Conservation (phyloP, 176 grass and related monocot genomes). For the Triticum aestivum region IWGSC_CS_RefSeq_v2.1 NC_057808.1:381461793-381462292, state of each 20-base stretch:
- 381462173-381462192: neutral
- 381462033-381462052: neutral
- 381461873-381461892: neutral
- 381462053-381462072: neutral
- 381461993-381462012: neutral
- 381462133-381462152: neutral
- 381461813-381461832: neutral
- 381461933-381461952: neutral
- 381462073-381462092: neutral
- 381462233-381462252: too few relatives aligned
- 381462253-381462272: too few relatives aligned
- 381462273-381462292: too few relatives aligned
- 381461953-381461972: neutral
- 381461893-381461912: neutral
- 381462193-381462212: neutral
- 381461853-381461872: neutral
- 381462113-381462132: neutral
- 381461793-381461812: neutral
- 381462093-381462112: neutral
- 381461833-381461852: neutral
- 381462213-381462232: too few relatives aligned
- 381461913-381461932: neutral
- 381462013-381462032: neutral
- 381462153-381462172: neutral
- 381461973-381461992: neutral